A percentile compares a stretch with the other conserved stretches of the same genome.
Conservation (phyloP, 2,329 filamentous ascomycete species). For the Aspergillus ibericus region DNA sequence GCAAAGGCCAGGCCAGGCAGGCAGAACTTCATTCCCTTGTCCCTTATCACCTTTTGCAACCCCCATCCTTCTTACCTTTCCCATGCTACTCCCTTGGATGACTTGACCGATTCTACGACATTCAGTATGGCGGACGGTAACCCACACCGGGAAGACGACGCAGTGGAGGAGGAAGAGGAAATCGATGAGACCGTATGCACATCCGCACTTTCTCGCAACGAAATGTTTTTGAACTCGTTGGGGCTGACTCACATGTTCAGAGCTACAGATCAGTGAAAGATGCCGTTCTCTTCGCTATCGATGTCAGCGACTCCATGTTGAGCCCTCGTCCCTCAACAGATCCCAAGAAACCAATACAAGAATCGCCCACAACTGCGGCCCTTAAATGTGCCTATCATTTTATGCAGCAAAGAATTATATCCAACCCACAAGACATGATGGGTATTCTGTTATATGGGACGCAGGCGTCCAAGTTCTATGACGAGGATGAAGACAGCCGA, state of each 20-base stretch:
- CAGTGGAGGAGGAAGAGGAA: slow-evolving; percentile 48
- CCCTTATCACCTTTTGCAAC: neutral
- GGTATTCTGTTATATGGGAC: slow-evolving; percentile 91
- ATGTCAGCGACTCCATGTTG: slow-evolving; percentile 88
- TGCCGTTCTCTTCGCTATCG: slow-evolving; percentile 95
- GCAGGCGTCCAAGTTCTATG: slow-evolving; percentile 74
- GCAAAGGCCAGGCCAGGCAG: slow-evolving; percentile 20
- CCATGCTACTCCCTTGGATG: neutral
- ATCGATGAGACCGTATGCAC: slow-evolving; percentile 45
- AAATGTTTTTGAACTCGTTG: neutral
- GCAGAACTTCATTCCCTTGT: neutral
- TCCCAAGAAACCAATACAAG: slow-evolving; percentile 73
- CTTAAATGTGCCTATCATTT: slow-evolving; percentile 91
- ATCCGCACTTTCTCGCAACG: neutral
- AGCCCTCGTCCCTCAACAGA: slow-evolving; percentile 61
- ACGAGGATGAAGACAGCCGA: slow-evolving; percentile 59
- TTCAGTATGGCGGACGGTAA: slow-evolving; percentile 40
- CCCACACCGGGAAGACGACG: slow-evolving; percentile 40
- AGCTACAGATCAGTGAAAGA: slow-evolving; percentile 91
- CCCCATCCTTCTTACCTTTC: neutral
- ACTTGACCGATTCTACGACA: neutral
- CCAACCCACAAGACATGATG: slow-evolving; percentile 96
- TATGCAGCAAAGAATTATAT: slow-evolving; percentile 98
- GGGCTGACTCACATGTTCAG: slow-evolving; percentile 46
- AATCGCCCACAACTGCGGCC: slow-evolving; percentile 78